Evolutionary conservation across 768 basidiomycete genomes (phyloP), one percentile per base, ranked within the genome.

Genomic region (Mycena floridula): DNA sequence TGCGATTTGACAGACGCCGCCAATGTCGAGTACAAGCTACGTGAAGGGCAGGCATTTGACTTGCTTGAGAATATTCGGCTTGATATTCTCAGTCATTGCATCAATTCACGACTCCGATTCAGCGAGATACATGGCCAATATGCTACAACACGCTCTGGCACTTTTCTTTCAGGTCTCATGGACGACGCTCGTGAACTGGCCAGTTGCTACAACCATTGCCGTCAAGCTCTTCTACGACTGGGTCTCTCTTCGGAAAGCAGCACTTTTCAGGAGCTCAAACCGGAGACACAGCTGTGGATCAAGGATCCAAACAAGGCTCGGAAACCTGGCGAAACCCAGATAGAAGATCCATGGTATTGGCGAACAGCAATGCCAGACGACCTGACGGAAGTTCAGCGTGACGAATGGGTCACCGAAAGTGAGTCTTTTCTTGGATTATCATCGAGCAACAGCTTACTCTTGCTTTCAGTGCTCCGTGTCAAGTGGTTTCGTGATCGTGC

Each of bases 401-500:
- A 30, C 28, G 9, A 9, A 16, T 16, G 9, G 28, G 28, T 30
- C 28, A 30, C 16, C 28, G n/a, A n/a, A n/a, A n/a, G n/a, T n/a
- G n/a, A n/a, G n/a, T n/a, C n/a, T n/a, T n/a, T n/a, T n/a, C n/a
- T n/a, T n/a, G n/a, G n/a, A n/a, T n/a, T n/a, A n/a, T n/a, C n/a
- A n/a, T n/a, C n/a, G n/a, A n/a, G n/a, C n/a, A n/a, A n/a, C n/a
- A n/a, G n/a, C 42, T 59, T 13, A 16, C 23, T 4, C 46, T 59
- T 22, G 46, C 38, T 8, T 6, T 9, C 40, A 59, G 56, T 56
- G 49, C 51, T 47, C 35, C 47, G 51, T 16, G 62, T 57, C 2
- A 57, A 59, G 28, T 63, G 56, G 54, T 63, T 60, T 40, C 49
- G 54, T 22, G 57, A 59, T 20, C 52, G 50, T 8, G 58, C 60